Evolutionary conservation across 768 basidiomycete species (phyloP).

Genomic region (Cystofilobasidium capitatum): DNA sequence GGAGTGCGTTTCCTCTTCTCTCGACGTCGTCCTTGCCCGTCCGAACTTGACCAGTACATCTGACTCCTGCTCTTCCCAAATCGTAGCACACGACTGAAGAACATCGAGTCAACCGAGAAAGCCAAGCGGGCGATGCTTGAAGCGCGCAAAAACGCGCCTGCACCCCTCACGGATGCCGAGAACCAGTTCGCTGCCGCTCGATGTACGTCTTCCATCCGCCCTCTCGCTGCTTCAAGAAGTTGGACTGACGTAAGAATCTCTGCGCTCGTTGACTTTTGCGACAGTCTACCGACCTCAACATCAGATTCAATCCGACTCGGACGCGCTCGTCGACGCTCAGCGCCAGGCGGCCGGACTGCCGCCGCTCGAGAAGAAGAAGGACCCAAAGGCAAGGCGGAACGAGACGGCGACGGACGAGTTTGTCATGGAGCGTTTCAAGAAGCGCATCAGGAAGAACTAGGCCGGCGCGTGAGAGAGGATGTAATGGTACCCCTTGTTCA

Average conservation of each 20-base stretch:
- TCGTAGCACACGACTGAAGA: constrained; percentile 69
- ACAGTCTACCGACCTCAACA: constrained; percentile 76
- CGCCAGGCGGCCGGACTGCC: constrained; percentile 72
- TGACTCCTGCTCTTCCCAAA: background rate
- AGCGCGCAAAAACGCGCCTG: constrained; percentile 41
- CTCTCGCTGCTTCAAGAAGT: no score
- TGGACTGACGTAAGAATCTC: no score
- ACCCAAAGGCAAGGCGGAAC: constrained; percentile 43
- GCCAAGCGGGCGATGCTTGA: constrained; percentile 80
- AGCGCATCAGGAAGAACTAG: constrained; percentile 53
- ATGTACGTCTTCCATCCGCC: constrained; percentile 50
- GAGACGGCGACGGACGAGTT: constrained; percentile 87
- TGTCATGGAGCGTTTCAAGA: constrained; percentile 90
- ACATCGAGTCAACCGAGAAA: constrained; percentile 95
- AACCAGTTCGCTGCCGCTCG: constrained; percentile 76
- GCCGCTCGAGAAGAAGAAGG: constrained; percentile 43
- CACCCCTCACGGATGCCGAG: constrained; percentile 54
- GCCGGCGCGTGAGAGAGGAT: no score
- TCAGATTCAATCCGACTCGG: constrained; percentile 70
- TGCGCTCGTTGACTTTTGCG: background rate
- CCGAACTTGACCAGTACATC: background rate
- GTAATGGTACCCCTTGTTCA: no score
- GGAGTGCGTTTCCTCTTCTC: constrained; percentile 57
- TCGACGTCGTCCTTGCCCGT: background rate
- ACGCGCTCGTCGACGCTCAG: constrained; percentile 78